phyloP scores from a whole-genome alignment of 306 rosid species.

The Lagenaria siceraria region DNA sequence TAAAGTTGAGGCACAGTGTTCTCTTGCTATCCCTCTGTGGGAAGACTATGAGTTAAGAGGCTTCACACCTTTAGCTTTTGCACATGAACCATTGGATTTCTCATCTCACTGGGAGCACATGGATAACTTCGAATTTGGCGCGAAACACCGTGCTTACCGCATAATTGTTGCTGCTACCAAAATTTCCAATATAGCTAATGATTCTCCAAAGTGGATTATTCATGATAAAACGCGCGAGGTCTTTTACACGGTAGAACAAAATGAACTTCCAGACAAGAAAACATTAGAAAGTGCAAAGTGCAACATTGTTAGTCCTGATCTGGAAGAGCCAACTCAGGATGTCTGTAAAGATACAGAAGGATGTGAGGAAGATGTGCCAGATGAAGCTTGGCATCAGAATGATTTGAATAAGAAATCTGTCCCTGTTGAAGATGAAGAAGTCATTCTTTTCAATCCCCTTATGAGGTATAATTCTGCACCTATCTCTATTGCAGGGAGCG shows the following conservation, averaged over 20 bases:
- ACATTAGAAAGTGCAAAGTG: conserved; percentile 19
- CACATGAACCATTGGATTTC: conserved; percentile 48
- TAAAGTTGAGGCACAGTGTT: conserved; percentile 19
- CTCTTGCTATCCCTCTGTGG: conserved; percentile 54
- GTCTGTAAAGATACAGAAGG: conserved; percentile 10
- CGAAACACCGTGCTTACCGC: conserved; percentile 43
- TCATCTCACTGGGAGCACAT: conserved; percentile 37
- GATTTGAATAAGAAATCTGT: conserved; percentile 21
- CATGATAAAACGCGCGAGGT: conserved; percentile 22
- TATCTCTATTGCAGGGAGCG: conserved; percentile 18
- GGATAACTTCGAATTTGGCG: conserved; percentile 40
- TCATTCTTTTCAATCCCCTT: conserved; percentile 88
- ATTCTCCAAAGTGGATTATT: conserved; percentile 39
- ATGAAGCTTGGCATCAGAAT: conserved; percentile 12
- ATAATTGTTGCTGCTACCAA: conserved; percentile 46
- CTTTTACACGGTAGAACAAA: conserved; percentile 18
- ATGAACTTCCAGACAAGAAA: conserved; percentile 26
- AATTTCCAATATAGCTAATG: conserved; percentile 40
- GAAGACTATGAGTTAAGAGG: conserved; percentile 95
- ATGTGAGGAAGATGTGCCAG: conserved; percentile 13
- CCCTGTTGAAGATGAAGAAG: conserved; percentile 70
- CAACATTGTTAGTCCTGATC: conserved; percentile 11
- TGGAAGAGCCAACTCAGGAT: conserved; percentile 8
- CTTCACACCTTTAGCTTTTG: conserved; percentile 41
- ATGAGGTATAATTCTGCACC: conserved; percentile 76